phyloP scores from a whole-genome alignment of 371 early-diverging fungal species.

The Mucor lusitanicus region DNA sequence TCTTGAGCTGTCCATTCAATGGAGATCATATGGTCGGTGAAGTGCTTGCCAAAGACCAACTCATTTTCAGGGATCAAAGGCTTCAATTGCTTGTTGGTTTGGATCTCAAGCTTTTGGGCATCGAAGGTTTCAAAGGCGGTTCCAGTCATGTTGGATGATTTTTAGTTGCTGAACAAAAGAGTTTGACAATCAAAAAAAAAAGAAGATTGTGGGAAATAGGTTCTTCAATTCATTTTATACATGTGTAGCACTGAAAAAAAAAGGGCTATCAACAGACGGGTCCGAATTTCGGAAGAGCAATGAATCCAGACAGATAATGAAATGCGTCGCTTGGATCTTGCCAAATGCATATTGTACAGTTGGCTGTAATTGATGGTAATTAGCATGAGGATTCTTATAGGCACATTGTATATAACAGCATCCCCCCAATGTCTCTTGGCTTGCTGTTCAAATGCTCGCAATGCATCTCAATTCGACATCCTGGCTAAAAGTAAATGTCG shows the following conservation, averaged over 20 bases:
- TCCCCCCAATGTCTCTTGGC: no score
- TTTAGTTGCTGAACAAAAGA: background rate
- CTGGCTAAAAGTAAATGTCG: background rate
- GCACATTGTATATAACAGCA: no score
- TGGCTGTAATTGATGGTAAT: no score
- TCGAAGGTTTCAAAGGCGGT: constrained; percentile 3
- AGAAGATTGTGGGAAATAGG: background rate
- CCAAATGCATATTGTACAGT: no score
- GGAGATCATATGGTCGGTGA: constrained; percentile 90
- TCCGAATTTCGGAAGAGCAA: background rate
- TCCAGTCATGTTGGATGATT: constrained; percentile 1
- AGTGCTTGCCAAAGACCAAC: constrained; percentile 82
- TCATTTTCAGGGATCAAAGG: constrained; percentile 50
- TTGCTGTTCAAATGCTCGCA: no score
- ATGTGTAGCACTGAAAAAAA: background rate
- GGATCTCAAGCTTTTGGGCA: constrained; percentile 1
- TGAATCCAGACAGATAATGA: background rate
- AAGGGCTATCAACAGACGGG: background rate
- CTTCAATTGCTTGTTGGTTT: constrained; percentile 14
- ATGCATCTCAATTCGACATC: background rate
- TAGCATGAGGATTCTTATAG: no score
- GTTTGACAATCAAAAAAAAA: background rate
- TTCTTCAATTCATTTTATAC: background rate
- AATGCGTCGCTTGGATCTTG: background rate
- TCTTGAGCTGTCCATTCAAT: constrained; percentile 68